phyloP scores from a whole-genome alignment of 352 stramenopile genomes.

The Pythium myriotylum region DNA sequence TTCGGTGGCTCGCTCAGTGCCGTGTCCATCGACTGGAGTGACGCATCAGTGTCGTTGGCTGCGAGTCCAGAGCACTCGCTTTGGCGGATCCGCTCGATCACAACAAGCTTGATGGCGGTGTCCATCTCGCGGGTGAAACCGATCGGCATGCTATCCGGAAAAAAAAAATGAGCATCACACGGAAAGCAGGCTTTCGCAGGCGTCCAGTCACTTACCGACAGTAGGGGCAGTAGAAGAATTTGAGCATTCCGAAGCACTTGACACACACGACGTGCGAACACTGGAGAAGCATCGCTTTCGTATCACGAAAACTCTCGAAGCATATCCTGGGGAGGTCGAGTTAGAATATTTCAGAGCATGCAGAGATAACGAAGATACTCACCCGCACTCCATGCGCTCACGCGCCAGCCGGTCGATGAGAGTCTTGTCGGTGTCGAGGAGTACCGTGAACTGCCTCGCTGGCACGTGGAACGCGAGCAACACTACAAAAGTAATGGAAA shows the following conservation, averaged over 20 bases:
- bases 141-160: constrained; percentile 12
- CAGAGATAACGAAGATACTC: constrained; percentile 5
- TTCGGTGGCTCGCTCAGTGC: no score
- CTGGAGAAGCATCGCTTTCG: constrained; percentile 19
- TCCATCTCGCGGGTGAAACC: constrained; percentile 12
- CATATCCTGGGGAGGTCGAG: constrained; percentile 15
- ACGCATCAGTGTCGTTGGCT: constrained; percentile 15
- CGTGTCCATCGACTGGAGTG: neutral
- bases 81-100: constrained; percentile 13
- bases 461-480: constrained; percentile 12
- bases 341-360: neutral
- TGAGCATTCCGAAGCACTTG: constrained; percentile 3
- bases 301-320: constrained; percentile 13
- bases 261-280: constrained; percentile 24
- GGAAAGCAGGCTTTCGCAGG: no score
- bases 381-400: constrained; percentile 32
- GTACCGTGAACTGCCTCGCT: constrained; percentile 10
- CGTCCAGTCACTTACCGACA: constrained; percentile 29
- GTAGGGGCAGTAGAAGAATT: constrained; percentile 14
- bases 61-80: constrained; percentile 5
- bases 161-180: neutral
- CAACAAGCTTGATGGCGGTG: constrained; percentile 8
- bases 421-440: constrained; percentile 12
- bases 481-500: neutral
- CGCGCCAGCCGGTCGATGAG: constrained; percentile 24